A percentile compares a stretch with the other conserved stretches of the same genome.
phyloP scores from a whole-genome alignment of 2,329 filamentous ascomycete genomes.

The Alternaria sp. region DNA sequence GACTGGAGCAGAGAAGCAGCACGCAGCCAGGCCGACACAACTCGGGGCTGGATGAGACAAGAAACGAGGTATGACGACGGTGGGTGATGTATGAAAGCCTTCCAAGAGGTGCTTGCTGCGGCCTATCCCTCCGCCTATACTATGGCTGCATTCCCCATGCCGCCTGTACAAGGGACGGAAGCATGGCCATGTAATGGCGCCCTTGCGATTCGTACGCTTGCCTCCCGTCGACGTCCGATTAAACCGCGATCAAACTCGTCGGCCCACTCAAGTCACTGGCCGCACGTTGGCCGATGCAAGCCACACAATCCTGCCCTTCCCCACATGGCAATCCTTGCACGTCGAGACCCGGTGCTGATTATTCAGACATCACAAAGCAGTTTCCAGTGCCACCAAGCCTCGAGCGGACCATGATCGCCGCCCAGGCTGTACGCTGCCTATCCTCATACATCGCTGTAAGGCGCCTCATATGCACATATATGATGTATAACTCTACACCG shows the following conservation, averaged over 20 bases:
- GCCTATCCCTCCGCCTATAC: constrained; percentile 5
- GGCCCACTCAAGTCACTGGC: constrained; percentile 11
- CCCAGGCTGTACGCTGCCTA: not conserved
- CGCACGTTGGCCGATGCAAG: constrained; percentile 13
- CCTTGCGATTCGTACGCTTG: constrained; percentile 27
- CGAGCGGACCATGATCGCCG: not conserved
- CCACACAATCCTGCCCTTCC: constrained; percentile 14
- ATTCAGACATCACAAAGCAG: constrained; percentile 45
- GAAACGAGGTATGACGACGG: constrained; percentile 9
- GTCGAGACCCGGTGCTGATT: constrained; percentile 27
- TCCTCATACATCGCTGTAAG: not conserved
- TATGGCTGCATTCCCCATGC: constrained; percentile 8
- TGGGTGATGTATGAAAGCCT: constrained; percentile 15
- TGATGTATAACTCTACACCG: not conserved
- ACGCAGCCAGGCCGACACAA: not conserved
- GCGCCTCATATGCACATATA: not conserved
- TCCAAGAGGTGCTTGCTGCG: constrained; percentile 9
- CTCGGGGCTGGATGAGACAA: not conserved
- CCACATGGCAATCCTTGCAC: constrained; percentile 29
- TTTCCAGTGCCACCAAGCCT: not conserved
- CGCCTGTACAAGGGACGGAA: constrained; percentile 17
- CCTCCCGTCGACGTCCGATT: constrained; percentile 12
- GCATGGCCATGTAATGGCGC: constrained; percentile 29
- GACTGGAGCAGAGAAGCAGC: constrained; percentile 1
- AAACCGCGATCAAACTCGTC: constrained; percentile 7